A percentile compares a stretch with the other conserved stretches of the same genome.
Conservation (phyloP, 805 yeast genomes). For the Metschnikowia arizonensis region DNA sequence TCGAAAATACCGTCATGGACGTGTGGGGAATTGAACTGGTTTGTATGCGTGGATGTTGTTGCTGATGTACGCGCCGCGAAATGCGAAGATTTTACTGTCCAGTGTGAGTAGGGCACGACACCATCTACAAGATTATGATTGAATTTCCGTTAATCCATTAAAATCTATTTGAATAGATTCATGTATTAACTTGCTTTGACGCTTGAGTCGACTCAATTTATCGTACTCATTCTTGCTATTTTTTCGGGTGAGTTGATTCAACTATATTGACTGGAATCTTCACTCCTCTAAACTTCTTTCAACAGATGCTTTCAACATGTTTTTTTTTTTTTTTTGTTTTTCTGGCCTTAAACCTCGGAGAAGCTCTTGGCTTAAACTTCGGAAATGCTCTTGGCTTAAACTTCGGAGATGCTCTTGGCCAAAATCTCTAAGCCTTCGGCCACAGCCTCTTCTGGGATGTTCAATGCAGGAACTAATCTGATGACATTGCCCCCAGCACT, state of each 20-base stretch:
- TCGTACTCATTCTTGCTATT: too few species aligned
- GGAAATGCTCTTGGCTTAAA: conserved; percentile 44
- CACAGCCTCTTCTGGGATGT: conserved; percentile 66
- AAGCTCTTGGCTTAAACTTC: conserved; percentile 60
- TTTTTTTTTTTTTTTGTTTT: too few species aligned
- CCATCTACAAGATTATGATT: too few species aligned
- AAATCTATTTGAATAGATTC: too few species aligned
- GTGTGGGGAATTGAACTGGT: not conserved
- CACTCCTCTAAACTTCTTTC: too few species aligned
- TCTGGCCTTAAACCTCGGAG: conserved; percentile 20
- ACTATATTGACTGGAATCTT: too few species aligned
- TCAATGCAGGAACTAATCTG: conserved; percentile 89
- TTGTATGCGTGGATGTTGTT: not conserved
- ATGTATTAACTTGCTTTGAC: too few species aligned
- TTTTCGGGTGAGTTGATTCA: too few species aligned
- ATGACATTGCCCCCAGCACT: conserved; percentile 91
- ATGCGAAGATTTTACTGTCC: conserved; percentile 1
- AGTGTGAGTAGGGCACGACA: conserved; percentile 4
- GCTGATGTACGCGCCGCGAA: conserved; percentile 4
- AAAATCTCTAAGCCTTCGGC: conserved; percentile 69
- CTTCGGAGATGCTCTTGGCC: conserved; percentile 46
- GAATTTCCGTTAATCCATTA: too few species aligned
- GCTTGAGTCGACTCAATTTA: too few species aligned
- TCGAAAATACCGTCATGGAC: conserved; percentile 30
- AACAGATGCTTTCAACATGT: too few species aligned